Evolutionary conservation across 2,329 filamentous ascomycete species (phyloP), one percentile per base, ranked within the genome.

Genomic region (Fusarium brachygibbosum): DNA sequence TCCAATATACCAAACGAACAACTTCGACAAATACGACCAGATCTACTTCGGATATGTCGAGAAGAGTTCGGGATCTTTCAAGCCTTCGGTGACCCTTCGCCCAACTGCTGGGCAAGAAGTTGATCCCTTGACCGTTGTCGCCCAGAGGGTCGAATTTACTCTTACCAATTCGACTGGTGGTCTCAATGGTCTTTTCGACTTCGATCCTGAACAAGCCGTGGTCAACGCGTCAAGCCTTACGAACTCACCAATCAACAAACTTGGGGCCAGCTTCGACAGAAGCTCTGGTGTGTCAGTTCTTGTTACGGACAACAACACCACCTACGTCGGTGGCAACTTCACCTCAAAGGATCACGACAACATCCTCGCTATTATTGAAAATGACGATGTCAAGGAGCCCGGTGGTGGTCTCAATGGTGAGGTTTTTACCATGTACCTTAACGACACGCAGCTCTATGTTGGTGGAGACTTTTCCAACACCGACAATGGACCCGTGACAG

Each of bases 1-100:
- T 1, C 85, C 87, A 1, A 82, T 98, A 10, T 97, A 87, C 77
- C 96, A 99, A 79, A 97, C 94, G 19, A 99, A 99, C 81, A 87
- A 97, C 77, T 97, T 91, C 78, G 95, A 98, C 83, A 99, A 99
- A 80, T 98, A 97, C 76, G 96, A 99, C 76, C 90, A 93, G 71
- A 90, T 99, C 61, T 97, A 94, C 80, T 91, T 91, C 70, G 96
- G 94, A 46, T 89, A 89, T 70, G 89, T 99, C 55, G 93, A 98
- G 76, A 90, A 90, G 55, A 89, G 87, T 54, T 90, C 88, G 12
- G 83, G 82, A 66, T 87, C 86, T 21, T 98, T 98, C 83, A 90
- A 90, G 41, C 93, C 95, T 16, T 88, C 88, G 6, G 89, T 99
- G 53, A 97, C 92, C 0, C 82, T 99, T 44, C 86, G 88, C 0